These are phyloP conservation scores for Lodderomyces oxycetoniae DNA, from an alignment of 1,139 yeast genomes.

Conservation along the genomic window DNA sequence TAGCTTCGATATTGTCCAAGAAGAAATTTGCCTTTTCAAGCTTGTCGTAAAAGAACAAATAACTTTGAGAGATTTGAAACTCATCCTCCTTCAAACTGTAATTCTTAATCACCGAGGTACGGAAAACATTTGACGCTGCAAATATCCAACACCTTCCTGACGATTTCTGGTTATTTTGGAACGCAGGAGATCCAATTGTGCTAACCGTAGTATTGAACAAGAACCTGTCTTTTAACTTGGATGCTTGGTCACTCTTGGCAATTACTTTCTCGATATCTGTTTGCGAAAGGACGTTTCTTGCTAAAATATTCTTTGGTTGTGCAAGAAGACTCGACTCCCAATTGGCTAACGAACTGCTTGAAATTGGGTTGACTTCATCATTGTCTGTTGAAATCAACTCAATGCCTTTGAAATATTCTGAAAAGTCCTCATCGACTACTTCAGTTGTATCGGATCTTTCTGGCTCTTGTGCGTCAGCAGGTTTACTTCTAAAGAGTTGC, in stretches of 20 bases:
- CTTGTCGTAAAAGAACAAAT: conserved; percentile 32
- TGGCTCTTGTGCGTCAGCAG: too few relatives aligned
- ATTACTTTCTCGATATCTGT: conserved; percentile 46
- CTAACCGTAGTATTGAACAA: conserved; percentile 59
- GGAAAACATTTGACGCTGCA: conserved; percentile 70
- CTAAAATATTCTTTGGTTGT: conserved; percentile 54
- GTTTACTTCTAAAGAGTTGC: too few relatives aligned
- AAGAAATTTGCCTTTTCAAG: conserved; percentile 58
- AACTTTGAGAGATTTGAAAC: conserved; percentile 65
- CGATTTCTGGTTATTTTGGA: conserved; percentile 61
- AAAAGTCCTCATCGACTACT: conserved; percentile 5
- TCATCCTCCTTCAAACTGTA: conserved; percentile 55
- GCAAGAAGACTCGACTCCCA: conserved; percentile 51
- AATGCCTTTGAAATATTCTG: conserved; percentile 9
- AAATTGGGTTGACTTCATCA: conserved; percentile 23
- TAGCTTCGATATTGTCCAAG: conserved; percentile 67
- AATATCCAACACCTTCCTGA: conserved; percentile 88
- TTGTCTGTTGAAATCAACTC: conserved; percentile 3
- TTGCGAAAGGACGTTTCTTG: conserved; percentile 55
- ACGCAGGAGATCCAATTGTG: conserved; percentile 59
- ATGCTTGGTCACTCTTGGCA: conserved; percentile 20
- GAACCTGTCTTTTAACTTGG: conserved; percentile 35
- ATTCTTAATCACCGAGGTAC: conserved; percentile 58
- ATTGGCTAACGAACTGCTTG: conserved; percentile 26
- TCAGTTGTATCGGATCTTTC: too few relatives aligned